A percentile compares a stretch with the other conserved stretches of the same genome.
These are phyloP conservation scores for Penstemon newberryi DNA, from an alignment of 257 asterid species.

Conservation along the genomic window DNA sequence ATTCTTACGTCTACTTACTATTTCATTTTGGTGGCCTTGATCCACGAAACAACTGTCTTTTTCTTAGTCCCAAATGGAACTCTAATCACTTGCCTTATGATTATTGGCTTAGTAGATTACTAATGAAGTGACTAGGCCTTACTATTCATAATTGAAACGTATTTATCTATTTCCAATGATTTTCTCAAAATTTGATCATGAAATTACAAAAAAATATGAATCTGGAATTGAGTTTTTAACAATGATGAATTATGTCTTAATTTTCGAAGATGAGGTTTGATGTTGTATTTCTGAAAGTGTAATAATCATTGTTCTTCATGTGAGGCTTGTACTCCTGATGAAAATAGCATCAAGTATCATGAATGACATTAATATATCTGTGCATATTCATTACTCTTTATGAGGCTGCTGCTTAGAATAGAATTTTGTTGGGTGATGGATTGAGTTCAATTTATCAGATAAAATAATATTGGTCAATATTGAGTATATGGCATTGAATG, in stretches of 20 bases:
- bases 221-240: too few species aligned
- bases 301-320: neutral
- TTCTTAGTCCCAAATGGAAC: neutral
- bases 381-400: neutral
- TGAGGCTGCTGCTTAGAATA: neutral
- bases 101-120: neutral
- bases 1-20: neutral
- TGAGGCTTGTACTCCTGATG: neutral
- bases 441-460: too few species aligned
- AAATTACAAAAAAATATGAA: neutral
- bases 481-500: slow-evolving; percentile 22
- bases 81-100: neutral
- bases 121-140: neutral
- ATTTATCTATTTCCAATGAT: neutral
- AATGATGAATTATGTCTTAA: too few species aligned
- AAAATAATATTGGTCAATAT: neutral
- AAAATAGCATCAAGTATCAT: neutral
- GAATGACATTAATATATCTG: neutral
- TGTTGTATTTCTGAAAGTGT: neutral
- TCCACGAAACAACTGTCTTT: neutral
- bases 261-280: neutral
- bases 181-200: neutral
- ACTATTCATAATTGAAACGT: neutral
- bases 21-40: neutral
- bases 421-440: too few species aligned